These are phyloP conservation scores for Hypoxylon cercidicola DNA, from an alignment of 495 filamentous ascomycete species.

Conservation along the genomic window DNA sequence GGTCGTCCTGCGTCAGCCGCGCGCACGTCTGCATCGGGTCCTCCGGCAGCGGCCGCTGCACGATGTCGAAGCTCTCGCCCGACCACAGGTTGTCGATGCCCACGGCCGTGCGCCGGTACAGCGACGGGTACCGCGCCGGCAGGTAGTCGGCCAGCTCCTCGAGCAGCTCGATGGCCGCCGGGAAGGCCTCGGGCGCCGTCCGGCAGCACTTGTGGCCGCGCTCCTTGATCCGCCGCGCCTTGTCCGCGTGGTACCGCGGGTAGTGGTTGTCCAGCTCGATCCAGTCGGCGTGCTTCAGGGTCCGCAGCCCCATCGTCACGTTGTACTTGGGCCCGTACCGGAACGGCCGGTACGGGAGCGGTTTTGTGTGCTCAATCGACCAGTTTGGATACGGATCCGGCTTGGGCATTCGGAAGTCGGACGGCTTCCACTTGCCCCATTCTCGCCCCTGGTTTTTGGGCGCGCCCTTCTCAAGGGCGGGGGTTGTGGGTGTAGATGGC, in stretches of 20 bases:
- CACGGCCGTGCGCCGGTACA: conserved; percentile 71
- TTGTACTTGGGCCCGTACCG: conserved; percentile 77
- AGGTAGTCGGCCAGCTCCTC: conserved; percentile 81
- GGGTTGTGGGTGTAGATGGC: conserved; percentile 39
- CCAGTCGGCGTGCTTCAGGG: conserved; percentile 84
- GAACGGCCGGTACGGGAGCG: conserved; percentile 86
- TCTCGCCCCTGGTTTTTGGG: conserved; percentile 36
- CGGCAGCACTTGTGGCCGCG: conserved; percentile 75
- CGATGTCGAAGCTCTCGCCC: conserved; percentile 77
- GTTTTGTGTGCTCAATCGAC: conserved; percentile 75
- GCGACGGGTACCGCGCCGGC: conserved; percentile 79
- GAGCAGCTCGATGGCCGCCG: conserved; percentile 81
- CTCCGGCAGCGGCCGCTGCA: conserved; percentile 72
- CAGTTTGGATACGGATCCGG: conserved; percentile 76
- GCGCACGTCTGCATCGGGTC: conserved; percentile 83
- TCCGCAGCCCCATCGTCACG: conserved; percentile 85
- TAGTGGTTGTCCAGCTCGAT: conserved; percentile 91
- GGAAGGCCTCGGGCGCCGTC: conserved; percentile 79
- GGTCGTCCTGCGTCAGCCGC: conserved; percentile 83
- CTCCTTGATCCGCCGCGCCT: conserved; percentile 74
- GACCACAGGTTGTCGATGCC: conserved; percentile 80
- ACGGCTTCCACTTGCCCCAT: conserved; percentile 73
- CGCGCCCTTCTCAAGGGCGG: conserved; percentile 32
- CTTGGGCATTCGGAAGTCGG: conserved; percentile 72
- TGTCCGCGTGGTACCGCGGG: conserved; percentile 78